phyloP scores from a whole-genome alignment of 257 asterid genomes.

The Solanum lignicaule region DNA sequence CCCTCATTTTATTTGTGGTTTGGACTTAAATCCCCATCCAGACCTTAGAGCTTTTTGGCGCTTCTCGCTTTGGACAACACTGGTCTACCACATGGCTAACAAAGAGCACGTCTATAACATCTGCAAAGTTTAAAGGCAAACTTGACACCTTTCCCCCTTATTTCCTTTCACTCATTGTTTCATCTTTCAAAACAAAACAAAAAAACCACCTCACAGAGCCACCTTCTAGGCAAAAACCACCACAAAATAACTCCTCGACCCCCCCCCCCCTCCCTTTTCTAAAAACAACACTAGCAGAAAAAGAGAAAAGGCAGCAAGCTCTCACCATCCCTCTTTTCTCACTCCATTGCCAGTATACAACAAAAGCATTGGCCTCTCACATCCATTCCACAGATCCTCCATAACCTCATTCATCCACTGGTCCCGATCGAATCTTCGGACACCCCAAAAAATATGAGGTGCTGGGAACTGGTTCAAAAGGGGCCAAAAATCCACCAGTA shows the following conservation, averaged over 20 bases:
- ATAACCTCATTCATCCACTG: neutral
- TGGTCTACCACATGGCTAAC: neutral
- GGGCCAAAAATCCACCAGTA: neutral
- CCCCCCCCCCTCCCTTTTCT: neutral
- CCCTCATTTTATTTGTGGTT: neutral
- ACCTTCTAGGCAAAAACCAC: neutral
- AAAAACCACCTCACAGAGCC: neutral
- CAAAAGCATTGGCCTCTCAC: neutral
- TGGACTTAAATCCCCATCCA: neutral
- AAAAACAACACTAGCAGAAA: neutral
- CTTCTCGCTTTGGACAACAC: neutral
- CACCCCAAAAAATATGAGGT: neutral
- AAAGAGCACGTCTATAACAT: neutral
- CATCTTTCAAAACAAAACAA: neutral
- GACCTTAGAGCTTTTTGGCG: neutral
- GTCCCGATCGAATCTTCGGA: neutral
- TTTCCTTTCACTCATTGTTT: neutral
- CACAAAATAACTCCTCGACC: neutral
- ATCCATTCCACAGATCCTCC: neutral
- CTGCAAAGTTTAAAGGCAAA: neutral
- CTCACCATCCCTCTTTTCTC: neutral
- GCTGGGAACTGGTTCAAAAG: neutral
- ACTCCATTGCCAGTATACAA: neutral
- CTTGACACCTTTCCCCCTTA: neutral
- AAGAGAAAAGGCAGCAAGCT: neutral